Conservation (phyloP, 148 eudicot genomes). For the Nyssa sinensis region DNA sequence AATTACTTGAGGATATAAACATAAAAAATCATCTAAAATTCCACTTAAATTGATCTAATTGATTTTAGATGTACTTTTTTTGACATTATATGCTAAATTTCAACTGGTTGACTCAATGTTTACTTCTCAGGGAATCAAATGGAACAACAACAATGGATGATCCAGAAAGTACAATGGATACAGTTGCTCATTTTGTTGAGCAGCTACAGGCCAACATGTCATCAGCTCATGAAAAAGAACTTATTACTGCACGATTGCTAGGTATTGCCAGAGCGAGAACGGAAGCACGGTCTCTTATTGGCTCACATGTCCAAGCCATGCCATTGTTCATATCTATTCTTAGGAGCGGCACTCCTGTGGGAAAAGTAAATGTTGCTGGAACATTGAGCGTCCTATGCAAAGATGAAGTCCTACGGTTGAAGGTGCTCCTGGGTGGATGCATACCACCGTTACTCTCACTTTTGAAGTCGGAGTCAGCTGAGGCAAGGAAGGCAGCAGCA, state of each 20-base stretch:
- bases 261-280: slow-evolving; percentile 55
- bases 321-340: slow-evolving; percentile 76
- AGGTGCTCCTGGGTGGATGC: slow-evolving; percentile 83
- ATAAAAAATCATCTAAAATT: not conserved
- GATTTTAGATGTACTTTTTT: not conserved
- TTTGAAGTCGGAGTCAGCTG: slow-evolving; percentile 66
- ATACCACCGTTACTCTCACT: slow-evolving; percentile 70
- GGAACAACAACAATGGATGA: slow-evolving; percentile 58
- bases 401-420: slow-evolving; percentile 64
- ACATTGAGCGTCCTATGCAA: slow-evolving; percentile 60
- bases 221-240: slow-evolving; percentile 71
- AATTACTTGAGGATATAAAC: not conserved
- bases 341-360: slow-evolving; percentile 55
- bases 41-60: not conserved
- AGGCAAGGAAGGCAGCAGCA: slow-evolving; percentile 70
- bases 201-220: slow-evolving; percentile 66
- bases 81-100: not conserved
- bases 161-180: slow-evolving; percentile 53
- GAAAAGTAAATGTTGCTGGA: slow-evolving; percentile 65
- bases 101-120: slow-evolving; percentile 13
- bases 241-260: slow-evolving; percentile 62
- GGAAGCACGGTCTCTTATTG: slow-evolving; percentile 60
- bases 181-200: slow-evolving; percentile 71
- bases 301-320: slow-evolving; percentile 81
- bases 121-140: slow-evolving; percentile 60